Evolutionary conservation across 768 basidiomycete species (phyloP), one percentile per base, ranked within the genome.

Genomic region (Pleurotus pulmonarius): DNA sequence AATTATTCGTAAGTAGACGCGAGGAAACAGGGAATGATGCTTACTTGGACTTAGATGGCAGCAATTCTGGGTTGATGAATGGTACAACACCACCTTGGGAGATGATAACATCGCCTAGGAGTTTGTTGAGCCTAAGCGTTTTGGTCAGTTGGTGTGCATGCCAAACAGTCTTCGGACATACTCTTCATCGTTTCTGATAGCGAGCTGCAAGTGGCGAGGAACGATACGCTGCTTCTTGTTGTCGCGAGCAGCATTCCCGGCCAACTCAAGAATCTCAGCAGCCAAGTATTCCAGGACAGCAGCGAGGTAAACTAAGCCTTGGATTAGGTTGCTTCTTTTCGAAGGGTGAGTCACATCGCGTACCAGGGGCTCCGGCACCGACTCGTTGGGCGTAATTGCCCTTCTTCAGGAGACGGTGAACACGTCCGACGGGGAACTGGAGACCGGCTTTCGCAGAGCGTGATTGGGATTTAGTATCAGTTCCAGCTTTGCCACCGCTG

Each of bases 51-150:
- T 53, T 53, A 15, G n/a, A 39, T 9, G 76, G 76, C 37, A 77
- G 63, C 12, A 77, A 69, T 65, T 75, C 57, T 5, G 44, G 41
- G 44, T 83, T 79, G 68, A 96, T 96, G 68, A 82, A 83, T 57
- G 91, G 91, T 16, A 93, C 87, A 57, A 94, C 92, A 81, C 94
- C 94, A 74, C 94, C 94, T 71, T 96, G 92, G 34, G 92, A 94
- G 76, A 96, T 95, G 72, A 94, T 86, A 60, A 96, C 94, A 62
- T 86, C 77, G 22, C 86, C 88, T 44, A 90, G 81, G 45, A 90
- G 78, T 66, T 76, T 81, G 70, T 85, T 85, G 69, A 90, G 73
- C 64, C 86, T 88, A 52, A n/a, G 22, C 37, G 43, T 40, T n/a
- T n/a, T 46, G 58, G 25, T 49, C 20, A 40, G 25, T 49, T 53